Evolutionary conservation across 2,329 filamentous ascomycete species (phyloP).

Genomic region (Claviceps monticola): DNA sequence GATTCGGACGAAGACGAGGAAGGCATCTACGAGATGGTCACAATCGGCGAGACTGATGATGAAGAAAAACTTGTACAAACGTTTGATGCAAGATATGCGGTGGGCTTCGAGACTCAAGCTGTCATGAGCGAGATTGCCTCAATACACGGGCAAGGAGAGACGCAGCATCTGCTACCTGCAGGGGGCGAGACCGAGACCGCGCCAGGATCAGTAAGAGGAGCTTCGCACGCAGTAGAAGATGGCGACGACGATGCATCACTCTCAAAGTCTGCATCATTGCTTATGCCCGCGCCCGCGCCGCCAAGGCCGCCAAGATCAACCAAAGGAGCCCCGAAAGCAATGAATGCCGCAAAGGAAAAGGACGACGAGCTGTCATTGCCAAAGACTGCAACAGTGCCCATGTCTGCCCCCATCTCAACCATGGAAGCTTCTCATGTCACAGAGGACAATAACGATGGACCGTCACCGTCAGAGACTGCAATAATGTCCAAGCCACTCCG

Average conservation of each 20-base stretch:
- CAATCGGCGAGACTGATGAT: not conserved
- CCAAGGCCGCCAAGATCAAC: not conserved
- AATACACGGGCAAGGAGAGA: conserved; percentile 8
- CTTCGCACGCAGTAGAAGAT: not conserved
- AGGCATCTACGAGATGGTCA: not conserved
- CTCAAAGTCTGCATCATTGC: no score
- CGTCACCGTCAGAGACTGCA: not conserved
- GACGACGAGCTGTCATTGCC: not conserved
- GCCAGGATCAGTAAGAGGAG: not conserved
- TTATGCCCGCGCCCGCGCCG: no score
- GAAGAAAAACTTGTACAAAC: not conserved
- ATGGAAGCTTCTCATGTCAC: not conserved
- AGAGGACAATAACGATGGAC: not conserved
- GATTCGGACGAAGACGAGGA: conserved; percentile 27
- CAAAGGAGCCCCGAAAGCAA: not conserved
- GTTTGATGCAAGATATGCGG: conserved; percentile 11
- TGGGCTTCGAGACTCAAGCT: conserved; percentile 21
- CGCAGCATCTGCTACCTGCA: no score
- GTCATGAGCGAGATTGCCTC: conserved; percentile 20
- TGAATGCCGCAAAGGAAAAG: not conserved
- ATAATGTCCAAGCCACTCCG: conserved; percentile 10
- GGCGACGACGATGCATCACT: no score
- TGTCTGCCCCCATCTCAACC: not conserved
- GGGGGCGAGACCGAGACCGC: not conserved
- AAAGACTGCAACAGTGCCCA: not conserved